Evolutionary conservation across 2,329 filamentous ascomycete species (phyloP), one percentile per base, ranked within the genome.

Genomic region (Aspergillus sp.): DNA sequence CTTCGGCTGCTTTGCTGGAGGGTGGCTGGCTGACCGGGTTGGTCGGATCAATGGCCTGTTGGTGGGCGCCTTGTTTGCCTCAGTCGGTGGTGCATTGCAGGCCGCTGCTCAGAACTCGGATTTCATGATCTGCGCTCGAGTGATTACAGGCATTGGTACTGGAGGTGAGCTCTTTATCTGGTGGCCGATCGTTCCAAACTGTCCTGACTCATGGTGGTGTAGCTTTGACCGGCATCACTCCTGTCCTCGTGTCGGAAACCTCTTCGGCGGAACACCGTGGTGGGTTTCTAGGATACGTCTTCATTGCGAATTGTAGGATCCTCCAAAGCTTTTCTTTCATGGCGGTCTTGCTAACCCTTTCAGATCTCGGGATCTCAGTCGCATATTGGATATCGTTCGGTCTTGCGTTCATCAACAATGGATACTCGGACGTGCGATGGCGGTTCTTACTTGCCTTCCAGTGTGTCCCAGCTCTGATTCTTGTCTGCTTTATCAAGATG

Each of bases 1-100:
- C 52, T 74, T 76, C 48, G 78, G 77, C 11, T 80, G 78, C 59
- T 80, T 81, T 57, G n/a, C n/a, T n/a, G 62, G 70, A 10, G 78
- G 78, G 78, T 10, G 78, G 72, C 7, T 77, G 76, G 74, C 63
- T 77, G 17, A 81, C 76, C n/a, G 80, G 83, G 59, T 80, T 34
- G 81, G 80, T n/a, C 77, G 80, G 25, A 80, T 79, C 59, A 78
- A 77, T 50, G 77, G 77, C 45, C 65, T 81, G 40, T 71, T 80
- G 47, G 64, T 77, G 23, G 78, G 78, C 1, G 69, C 78, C 1
- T 49, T 76, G 32, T 78, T 81, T 57, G 76, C 76, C 2, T 62
- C 81, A 5, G 53, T 81, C 3, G 79, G 80, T 9, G 80, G 76
- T 14, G 75, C 75, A 2, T 64, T 82, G 38, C 78, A 81, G 61